These are phyloP conservation scores for Circinella umbellata DNA, from an alignment of 371 early-diverging fungal species.

Conservation along the genomic window DNA sequence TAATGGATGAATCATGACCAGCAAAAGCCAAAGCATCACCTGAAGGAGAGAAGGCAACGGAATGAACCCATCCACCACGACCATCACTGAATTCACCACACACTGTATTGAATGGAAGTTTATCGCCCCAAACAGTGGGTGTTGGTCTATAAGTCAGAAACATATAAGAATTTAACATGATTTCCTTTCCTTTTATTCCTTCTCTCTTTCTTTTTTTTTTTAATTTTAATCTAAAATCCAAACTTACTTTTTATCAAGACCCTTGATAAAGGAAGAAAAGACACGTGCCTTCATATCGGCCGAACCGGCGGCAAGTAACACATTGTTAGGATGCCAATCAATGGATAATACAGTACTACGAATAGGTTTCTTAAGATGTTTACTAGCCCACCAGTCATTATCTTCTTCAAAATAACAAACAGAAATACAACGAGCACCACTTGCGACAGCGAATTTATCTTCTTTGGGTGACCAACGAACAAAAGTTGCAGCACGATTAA, in stretches of 20 bases:
- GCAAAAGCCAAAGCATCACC: constrained; percentile 91
- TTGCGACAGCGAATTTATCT: constrained; percentile 98
- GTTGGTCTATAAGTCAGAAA: constrained; percentile 53
- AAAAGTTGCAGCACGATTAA: constrained; percentile 96
- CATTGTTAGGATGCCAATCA: constrained; percentile 98
- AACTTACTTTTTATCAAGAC: constrained; percentile 84
- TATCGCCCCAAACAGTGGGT: constrained; percentile 91
- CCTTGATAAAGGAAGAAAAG: constrained; percentile 95
- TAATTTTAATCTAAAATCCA: neutral
- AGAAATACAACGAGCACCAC: constrained; percentile 88
- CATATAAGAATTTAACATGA: neutral
- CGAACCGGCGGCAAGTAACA: constrained; percentile 92
- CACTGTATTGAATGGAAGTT: constrained; percentile 92
- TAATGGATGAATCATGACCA: constrained; percentile 88
- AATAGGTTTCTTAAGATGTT: constrained; percentile 95
- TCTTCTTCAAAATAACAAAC: constrained; percentile 96
- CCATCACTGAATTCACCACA: constrained; percentile 88
- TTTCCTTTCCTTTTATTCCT: neutral
- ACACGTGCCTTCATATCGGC: constrained; percentile 97
- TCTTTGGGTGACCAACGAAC: constrained; percentile 96
- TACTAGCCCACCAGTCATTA: constrained; percentile 96
- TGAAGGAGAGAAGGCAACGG: constrained; percentile 91
- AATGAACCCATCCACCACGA: constrained; percentile 93
- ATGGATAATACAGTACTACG: constrained; percentile 88
- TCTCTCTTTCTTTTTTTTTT: neutral